Evolutionary conservation across 2,329 filamentous ascomycete genomes (phyloP), one percentile per base, ranked within the genome.

Genomic region (Pseudogymnoascus sp.): DNA sequence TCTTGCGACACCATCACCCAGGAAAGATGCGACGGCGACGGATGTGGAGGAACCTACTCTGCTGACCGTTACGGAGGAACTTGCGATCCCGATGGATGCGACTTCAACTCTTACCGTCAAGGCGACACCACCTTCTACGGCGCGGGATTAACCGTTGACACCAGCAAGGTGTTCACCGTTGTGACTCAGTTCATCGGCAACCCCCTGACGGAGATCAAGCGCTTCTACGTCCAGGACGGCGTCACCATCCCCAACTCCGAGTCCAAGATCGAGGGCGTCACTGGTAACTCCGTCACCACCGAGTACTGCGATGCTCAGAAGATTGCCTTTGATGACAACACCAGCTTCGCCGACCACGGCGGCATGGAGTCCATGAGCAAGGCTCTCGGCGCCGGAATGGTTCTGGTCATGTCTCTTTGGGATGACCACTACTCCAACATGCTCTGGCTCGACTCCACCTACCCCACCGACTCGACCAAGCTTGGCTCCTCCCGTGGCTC

Each of bases 391-490:
- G 67, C 77, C 28, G 84, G 83, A 36, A 85, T 87, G 82, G 84
- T 86, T 37, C 77, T 88, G 9, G 84, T 86, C 66, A 78, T 88
- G 77, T 80, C 77, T 15, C 74, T 85, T 62, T 82, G 80, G 80
- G 72, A 76, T 62, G 76, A 78, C 64, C 81, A 88, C 74, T 73
- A 80, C 63, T 75, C 82, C 68, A 80, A 86, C 75, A 90, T 90
- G 86, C 80, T 87, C 68, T 90, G 88, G 88, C 81, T 91, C 67
- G 87, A 90, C 77, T 82, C 81, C 63, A 81, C 76, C 71, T 87
- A 82, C 77, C 86, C 86, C 57, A 75, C 76, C 63, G 70, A 74
- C 64, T 68, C 74, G 28, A 77, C 75, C 59, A 65, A 63, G 2
- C 76, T 76, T 28, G 83, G 84, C 65, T 72, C 76, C 62, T 74